Base-by-base conservation (phyloP, 192 early-diverging fungal genomes). In the Coemansia sp. region DNA sequence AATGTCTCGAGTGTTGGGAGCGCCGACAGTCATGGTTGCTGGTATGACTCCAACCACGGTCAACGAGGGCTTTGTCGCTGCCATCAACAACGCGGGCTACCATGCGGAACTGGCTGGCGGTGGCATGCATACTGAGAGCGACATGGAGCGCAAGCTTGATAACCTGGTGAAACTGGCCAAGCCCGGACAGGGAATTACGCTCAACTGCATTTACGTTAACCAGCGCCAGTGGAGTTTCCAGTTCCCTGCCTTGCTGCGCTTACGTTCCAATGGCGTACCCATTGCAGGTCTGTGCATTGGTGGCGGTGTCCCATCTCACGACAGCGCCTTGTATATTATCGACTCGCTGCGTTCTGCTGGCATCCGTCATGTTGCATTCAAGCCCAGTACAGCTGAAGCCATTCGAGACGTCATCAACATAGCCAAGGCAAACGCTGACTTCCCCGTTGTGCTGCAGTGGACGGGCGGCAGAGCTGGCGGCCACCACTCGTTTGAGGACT, bases 11-110 rank as follows among this genome's bases (percentile, higher is more conserved):
- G 84, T 95, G n/a, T 69, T 94, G 51, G 90, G 91, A 59, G 90
- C 92, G 83, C 91, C 96, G 7, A 92, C 96, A 44, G 70, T 98
- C 40, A 96, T 95, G 96, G 93, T 95, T 53, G 92, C 93, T 24
- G 96, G 96, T 38, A 97, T 97, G 94, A 94, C 92, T 2, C 95
- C 93, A 5, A 91, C 90, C 5, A 97, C 96, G 5, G 89, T 87
- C 68, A 90, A 85, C 62, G 88, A 87, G 42, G 42, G 83, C 17
- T 93, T 97, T 78, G 92, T 95, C 11, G 86, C 91, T 8, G 93
- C 95, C 24, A 84, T 92, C 39, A 90, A 90, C 84, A 94, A 93
- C 40, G 90, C 95, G 32, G 96, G 96, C 0, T 98, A 92, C 73
- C 93, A 95, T 66, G 85, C 91, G 20, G 96, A 98, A 76, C 78